phyloP scores from a whole-genome alignment of 805 yeast species.

The Candida germanica region DNA sequence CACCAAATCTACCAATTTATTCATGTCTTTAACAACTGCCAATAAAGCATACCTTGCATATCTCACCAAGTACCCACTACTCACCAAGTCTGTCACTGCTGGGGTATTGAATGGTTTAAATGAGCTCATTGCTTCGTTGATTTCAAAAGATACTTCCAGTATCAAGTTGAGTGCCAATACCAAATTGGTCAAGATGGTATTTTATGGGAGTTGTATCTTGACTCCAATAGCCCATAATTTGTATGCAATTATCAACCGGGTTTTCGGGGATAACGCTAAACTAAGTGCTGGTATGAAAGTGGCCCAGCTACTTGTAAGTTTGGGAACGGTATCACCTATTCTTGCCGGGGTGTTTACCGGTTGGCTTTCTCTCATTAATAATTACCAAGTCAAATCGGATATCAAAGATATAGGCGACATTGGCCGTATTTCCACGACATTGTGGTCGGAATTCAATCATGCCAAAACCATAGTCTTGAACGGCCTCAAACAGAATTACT shows the following conservation, averaged over 20 bases:
- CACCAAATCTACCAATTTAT: too few relatives aligned
- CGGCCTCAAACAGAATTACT: conserved; percentile 42
- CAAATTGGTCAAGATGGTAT: conserved; percentile 51
- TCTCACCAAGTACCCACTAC: conserved; percentile 48
- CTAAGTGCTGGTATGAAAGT: conserved; percentile 30
- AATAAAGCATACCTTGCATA: conserved; percentile 35
- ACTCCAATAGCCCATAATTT: conserved; percentile 60
- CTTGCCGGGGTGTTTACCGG: conserved; percentile 46
- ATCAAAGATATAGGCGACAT: conserved; percentile 10
- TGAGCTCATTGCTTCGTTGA: conserved; percentile 52
- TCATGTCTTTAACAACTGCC: conserved; percentile 4
- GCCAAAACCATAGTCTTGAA: conserved; percentile 17
- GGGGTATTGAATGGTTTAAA: conserved; percentile 54
- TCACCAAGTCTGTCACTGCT: conserved; percentile 58
- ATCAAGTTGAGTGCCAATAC: conserved; percentile 21
- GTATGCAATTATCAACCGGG: conserved; percentile 43
- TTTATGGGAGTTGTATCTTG: conserved; percentile 52
- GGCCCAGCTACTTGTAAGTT: conserved; percentile 49
- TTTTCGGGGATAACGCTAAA: conserved; percentile 32
- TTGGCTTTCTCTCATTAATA: conserved; percentile 52
- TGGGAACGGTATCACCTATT: conserved; percentile 55
- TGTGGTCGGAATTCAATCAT: neutral
- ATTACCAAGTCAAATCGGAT: conserved; percentile 14
- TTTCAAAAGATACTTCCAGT: conserved; percentile 44
- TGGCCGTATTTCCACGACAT: conserved; percentile 9